Conservation (phyloP, 225 moss, liverwort and hornwort genomes). For the Marchantia paleacea region DNA sequence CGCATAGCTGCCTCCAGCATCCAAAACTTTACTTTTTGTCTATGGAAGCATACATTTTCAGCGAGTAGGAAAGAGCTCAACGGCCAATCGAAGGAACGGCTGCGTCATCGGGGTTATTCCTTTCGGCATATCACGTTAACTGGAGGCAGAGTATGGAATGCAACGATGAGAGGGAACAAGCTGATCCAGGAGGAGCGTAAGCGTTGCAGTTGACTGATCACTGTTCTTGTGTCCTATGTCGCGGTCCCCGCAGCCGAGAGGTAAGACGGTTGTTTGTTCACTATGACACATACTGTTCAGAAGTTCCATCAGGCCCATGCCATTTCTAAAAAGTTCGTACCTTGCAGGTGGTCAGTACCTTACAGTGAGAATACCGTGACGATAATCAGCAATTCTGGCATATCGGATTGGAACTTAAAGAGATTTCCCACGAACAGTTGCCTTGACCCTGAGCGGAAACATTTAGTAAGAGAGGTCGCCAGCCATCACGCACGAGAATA, state of each 20-base stretch:
- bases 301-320: neutral
- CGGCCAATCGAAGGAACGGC: neutral
- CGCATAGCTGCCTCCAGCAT: neutral
- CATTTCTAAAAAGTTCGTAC: neutral
- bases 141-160: neutral
- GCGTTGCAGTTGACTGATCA: slow-evolving; percentile 6
- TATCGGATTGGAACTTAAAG: neutral
- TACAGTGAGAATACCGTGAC: neutral
- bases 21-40: neutral
- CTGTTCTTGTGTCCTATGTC: neutral
- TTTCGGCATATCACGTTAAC: neutral
- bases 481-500: neutral
- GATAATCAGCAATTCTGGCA: neutral
- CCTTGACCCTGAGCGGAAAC: neutral
- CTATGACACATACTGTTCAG: neutral
- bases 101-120: neutral
- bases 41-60: too few species aligned
- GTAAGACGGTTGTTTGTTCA: neutral
- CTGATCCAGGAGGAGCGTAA: neutral
- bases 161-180: neutral
- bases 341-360: neutral
- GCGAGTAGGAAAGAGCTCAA: neutral
- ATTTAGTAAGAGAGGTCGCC: neutral
- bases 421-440: neutral
- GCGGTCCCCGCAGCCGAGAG: neutral